Base-by-base conservation (phyloP, 768 basidiomycete species). In the Rhodosporidiobolus odoratus region DNA sequence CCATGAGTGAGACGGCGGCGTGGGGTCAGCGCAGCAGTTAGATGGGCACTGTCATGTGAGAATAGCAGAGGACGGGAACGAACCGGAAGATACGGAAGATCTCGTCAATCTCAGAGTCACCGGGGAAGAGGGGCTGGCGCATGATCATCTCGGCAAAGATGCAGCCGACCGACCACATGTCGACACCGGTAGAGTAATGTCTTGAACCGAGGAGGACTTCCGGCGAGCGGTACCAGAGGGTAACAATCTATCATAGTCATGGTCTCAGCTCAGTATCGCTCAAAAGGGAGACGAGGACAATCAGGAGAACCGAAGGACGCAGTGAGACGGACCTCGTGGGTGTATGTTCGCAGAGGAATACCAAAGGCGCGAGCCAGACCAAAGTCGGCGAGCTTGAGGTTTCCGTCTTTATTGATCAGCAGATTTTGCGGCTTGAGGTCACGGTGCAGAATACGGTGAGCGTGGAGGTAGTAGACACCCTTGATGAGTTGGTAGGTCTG, bases 161-260 rank as follows among this genome's bases (percentile, higher is more conserved):
- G 78, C 94, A 97, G 0, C 80, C 96, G 30, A 99, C 95, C n/a
- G 92, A 94, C 96, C 96, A 99, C 92, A 98, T 96, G 81, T 99
- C 96, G 77, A 99, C 90, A 4, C 92, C 91, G 3, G 96, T 99
- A 23, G 92, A 89, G 81, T 99, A 99, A 79, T 98, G 93, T 52
- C 94, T 87, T 8, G 91, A 89, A 38, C 95, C 95, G 2, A 99
- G 87, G 27, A 99, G 83, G 59, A 99, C 95, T 80, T 99, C 96
- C 5, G 96, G 96, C 8, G 95, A 92, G 58, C 96, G 91, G 79
- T 99, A 99, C 96, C 96, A 99, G 47, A 99, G 84, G 16, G 96
- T 99, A 30, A 99, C 96, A 58, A 99, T 96, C 96, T 99, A 78
- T 9, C 40, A 4, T 7, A 4, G 52, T 19, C 19, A 62, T 34